Conservation (phyloP, 2,329 filamentous ascomycete species). For the Ceratocystis albifundus region DNA sequence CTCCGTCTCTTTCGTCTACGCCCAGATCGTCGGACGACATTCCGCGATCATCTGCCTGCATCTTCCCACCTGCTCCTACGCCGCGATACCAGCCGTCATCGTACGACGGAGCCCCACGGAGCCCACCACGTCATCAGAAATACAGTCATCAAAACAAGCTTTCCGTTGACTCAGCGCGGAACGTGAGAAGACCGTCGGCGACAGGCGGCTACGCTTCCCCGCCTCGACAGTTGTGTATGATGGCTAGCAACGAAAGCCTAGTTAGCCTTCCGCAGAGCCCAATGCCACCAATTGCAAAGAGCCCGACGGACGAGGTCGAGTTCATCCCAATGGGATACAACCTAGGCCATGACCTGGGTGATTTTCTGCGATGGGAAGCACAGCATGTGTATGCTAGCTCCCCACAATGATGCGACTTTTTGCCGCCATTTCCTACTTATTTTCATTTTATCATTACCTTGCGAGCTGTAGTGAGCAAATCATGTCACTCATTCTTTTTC, state of each 20-base stretch:
- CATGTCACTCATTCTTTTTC: not conserved
- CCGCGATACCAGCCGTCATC: constrained; percentile 14
- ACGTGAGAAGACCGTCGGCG: not conserved
- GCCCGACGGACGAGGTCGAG: constrained; percentile 31
- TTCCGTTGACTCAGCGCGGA: not conserved
- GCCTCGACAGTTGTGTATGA: not conserved
- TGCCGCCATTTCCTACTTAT: not conserved
- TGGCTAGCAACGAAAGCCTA: constrained; percentile 28
- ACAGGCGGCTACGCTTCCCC: not conserved
- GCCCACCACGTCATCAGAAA: not conserved
- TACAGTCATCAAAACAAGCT: not conserved
- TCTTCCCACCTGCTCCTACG: constrained; percentile 12
- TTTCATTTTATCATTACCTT: constrained; percentile 14
- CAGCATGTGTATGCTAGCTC: constrained; percentile 36
- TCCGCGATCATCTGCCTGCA: constrained; percentile 3
- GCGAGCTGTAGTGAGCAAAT: not conserved
- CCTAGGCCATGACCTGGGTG: constrained; percentile 46
- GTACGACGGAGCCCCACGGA: not conserved
- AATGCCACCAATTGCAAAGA: constrained; percentile 37
- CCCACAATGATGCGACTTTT: constrained; percentile 24
- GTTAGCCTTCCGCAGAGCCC: constrained; percentile 42
- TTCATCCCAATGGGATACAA: constrained; percentile 50
- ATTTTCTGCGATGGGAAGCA: constrained; percentile 48
- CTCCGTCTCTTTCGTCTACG: constrained; percentile 11
- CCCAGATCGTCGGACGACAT: constrained; percentile 19